phyloP scores from a whole-genome alignment of 1,139 yeast genomes.

The Spathaspora sp. region DNA sequence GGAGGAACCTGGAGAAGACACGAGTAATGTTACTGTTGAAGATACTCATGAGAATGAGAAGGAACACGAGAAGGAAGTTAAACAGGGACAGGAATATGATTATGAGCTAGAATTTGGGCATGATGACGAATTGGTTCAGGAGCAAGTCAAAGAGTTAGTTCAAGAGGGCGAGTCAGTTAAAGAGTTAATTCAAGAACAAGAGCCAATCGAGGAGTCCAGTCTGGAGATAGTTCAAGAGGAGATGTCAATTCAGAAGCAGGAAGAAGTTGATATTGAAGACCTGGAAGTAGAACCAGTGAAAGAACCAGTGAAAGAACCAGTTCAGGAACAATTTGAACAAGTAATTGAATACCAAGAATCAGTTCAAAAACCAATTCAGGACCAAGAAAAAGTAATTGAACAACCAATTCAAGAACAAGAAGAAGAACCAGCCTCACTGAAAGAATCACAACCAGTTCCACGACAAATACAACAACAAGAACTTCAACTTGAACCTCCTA shows the following conservation, averaged over 20 bases:
- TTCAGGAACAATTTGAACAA: too few species aligned
- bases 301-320: background rate
- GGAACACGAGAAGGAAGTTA: background rate
- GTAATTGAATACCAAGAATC: background rate
- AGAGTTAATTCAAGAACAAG: too few species aligned
- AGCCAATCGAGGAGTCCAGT: too few species aligned
- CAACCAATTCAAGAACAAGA: background rate
- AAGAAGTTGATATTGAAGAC: too few species aligned
- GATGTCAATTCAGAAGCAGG: too few species aligned
- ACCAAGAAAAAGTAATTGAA: background rate
- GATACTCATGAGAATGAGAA: slow-evolving; percentile 4
- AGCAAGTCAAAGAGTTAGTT: background rate
- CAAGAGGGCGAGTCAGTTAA: background rate
- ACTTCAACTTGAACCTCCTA: slow-evolving; percentile 6
- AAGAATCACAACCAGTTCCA: slow-evolving; percentile 5
- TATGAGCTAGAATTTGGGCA: background rate
- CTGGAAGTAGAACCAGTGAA: too few species aligned
- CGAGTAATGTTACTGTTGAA: slow-evolving; percentile 5
- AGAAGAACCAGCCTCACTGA: background rate
- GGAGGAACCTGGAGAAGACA: slow-evolving; percentile 2
- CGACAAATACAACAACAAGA: too few species aligned
- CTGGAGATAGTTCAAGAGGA: too few species aligned
- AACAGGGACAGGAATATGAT: too few species aligned
- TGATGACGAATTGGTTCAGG: slow-evolving; percentile 1
- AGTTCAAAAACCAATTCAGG: background rate